These are phyloP conservation scores for Claviceps purpurea DNA, from an alignment of 2,329 filamentous ascomycete species.

Conservation along the genomic window DNA sequence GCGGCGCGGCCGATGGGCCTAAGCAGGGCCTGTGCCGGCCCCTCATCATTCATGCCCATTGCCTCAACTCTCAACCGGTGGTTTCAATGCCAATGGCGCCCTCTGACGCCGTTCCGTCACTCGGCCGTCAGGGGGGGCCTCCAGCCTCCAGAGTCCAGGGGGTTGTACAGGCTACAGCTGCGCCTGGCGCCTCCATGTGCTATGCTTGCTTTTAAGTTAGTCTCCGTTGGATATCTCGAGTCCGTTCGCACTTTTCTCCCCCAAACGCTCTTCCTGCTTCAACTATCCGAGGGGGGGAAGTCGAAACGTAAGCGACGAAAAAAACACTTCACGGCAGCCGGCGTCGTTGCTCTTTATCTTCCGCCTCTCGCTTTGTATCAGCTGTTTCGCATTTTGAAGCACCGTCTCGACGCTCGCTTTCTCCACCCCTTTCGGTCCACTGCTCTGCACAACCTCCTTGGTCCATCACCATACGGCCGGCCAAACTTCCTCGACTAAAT, in stretches of 20 bases:
- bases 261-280: not conserved
- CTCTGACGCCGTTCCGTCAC: not conserved
- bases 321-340: not conserved
- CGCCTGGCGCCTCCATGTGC: not conserved
- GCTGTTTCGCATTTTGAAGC: not conserved
- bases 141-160: not conserved
- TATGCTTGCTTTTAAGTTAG: not conserved
- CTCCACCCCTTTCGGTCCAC: slow-evolving; percentile 1
- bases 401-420: slow-evolving; percentile 7
- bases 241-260: not conserved
- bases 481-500: not conserved
- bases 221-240: not conserved
- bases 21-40: not conserved
- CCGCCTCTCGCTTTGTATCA: slow-evolving; percentile 9
- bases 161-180: not conserved
- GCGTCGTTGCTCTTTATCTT: slow-evolving; percentile 4
- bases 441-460: not conserved
- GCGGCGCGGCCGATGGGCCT: no score
- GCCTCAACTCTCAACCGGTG: no score
- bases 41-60: not conserved
- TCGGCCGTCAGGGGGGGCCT: not conserved
- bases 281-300: not conserved
- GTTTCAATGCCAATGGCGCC: no score
- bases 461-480: slow-evolving; percentile 1
- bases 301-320: no score